Conservation (phyloP, 2,329 filamentous ascomycete species). For the Alternaria sp. region DNA sequence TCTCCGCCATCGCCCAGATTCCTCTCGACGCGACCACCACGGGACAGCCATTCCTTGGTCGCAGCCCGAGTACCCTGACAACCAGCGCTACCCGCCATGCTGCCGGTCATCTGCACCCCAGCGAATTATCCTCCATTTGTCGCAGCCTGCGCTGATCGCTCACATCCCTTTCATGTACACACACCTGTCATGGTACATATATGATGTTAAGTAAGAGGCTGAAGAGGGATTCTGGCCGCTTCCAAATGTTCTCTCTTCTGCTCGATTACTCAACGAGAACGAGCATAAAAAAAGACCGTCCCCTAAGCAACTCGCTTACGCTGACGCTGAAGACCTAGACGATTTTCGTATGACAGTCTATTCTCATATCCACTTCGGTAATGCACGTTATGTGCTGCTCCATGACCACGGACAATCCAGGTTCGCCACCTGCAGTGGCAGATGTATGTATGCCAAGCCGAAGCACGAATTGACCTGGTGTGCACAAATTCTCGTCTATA, state of each 20-base stretch:
- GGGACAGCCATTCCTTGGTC: conserved; percentile 21
- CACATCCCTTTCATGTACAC: conserved; percentile 20
- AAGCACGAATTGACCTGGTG: conserved; percentile 29
- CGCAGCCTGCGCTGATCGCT: conserved; percentile 40
- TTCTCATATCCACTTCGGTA: conserved; percentile 37
- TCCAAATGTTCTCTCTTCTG: conserved; percentile 3
- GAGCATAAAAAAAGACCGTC: conserved; percentile 24
- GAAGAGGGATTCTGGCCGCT: conserved; percentile 28
- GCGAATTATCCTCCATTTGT: conserved; percentile 33
- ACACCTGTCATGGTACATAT: conserved; percentile 38
- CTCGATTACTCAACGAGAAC: background rate
- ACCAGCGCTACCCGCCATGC: conserved; percentile 37
- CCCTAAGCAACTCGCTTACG: conserved; percentile 40
- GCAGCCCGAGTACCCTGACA: conserved; percentile 27
- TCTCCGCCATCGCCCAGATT: conserved; percentile 29
- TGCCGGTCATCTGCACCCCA: conserved; percentile 45
- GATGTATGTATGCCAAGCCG: conserved; percentile 28
- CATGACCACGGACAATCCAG: conserved; percentile 29
- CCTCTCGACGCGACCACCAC: conserved; percentile 29
- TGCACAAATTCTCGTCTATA: conserved; percentile 38
- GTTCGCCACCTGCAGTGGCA: conserved; percentile 38
- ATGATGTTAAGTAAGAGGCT: conserved; percentile 32
- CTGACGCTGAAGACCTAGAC: conserved; percentile 26
- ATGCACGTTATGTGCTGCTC: conserved; percentile 40
- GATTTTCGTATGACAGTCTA: conserved; percentile 37